phyloP scores from a whole-genome alignment of 129 eudicot species.

The Arctium lappa region DNA sequence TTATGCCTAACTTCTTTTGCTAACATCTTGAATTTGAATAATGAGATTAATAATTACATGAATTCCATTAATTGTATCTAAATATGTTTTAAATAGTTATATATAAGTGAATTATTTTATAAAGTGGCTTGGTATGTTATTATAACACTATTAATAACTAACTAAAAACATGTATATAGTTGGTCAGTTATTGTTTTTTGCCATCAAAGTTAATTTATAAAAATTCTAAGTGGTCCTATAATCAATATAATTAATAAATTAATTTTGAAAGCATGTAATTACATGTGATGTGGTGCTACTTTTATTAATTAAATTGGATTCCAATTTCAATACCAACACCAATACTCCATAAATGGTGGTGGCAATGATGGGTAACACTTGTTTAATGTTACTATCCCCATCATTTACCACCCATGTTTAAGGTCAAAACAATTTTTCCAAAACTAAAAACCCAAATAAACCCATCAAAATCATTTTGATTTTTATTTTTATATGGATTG shows the following conservation, averaged over 20 bases:
- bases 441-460: background rate
- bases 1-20: background rate
- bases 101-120: background rate
- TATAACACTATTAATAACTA: background rate
- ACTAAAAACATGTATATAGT: background rate
- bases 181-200: background rate
- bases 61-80: background rate
- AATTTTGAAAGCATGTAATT: conserved; percentile 3
- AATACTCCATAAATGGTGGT: conserved; percentile 22
- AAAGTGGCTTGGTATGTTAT: background rate
- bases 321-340: background rate
- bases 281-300: conserved; percentile 16
- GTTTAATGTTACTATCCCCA: conserved; percentile 5
- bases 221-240: conserved; percentile 1
- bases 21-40: background rate
- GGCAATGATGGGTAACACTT: conserved; percentile 30
- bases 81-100: background rate
- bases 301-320: conserved; percentile 7
- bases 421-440: conserved; percentile 12
- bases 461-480: background rate
- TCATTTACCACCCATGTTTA: conserved; percentile 30
- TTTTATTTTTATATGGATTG: background rate
- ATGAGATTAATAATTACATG: background rate
- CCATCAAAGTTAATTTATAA: background rate
- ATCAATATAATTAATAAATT: background rate